A percentile compares a stretch with the other conserved stretches of the same genome.
These are phyloP conservation scores for Aspergillus sp. DNA, from an alignment of 2,329 filamentous ascomycete species.

Conservation along the genomic window DNA sequence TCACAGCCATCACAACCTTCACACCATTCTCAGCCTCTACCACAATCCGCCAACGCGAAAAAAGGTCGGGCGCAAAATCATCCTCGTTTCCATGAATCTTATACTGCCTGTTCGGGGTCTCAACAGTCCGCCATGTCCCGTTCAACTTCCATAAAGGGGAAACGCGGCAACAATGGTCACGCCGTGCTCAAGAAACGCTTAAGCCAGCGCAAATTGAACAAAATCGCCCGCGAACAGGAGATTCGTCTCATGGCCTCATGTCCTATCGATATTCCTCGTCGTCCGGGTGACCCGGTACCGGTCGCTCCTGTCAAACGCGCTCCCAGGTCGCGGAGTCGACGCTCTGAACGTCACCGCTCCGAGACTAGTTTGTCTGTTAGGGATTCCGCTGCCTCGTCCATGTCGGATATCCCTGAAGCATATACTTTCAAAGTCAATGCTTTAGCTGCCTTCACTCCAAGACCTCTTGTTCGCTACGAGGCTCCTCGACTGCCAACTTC, in stretches of 20 bases:
- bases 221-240: constrained; percentile 75
- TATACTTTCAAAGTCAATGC: constrained; percentile 73
- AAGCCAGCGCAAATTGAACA: constrained; percentile 68
- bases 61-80: constrained; percentile 5
- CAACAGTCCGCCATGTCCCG: constrained; percentile 38
- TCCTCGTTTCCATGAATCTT: constrained; percentile 16
- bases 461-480: constrained; percentile 72
- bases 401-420: constrained; percentile 68
- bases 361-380: constrained; percentile 68
- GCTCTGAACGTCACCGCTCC: constrained; percentile 58
- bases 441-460: constrained; percentile 73
- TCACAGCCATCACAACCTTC: background rate
- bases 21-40: constrained; percentile 3
- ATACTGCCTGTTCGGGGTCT: constrained; percentile 29
- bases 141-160: constrained; percentile 47
- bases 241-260: constrained; percentile 75
- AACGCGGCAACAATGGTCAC: constrained; percentile 50
- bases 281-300: constrained; percentile 35
- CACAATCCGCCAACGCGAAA: constrained; percentile 5
- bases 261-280: constrained; percentile 54
- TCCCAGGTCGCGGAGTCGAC: constrained; percentile 36
- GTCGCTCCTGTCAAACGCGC: constrained; percentile 50
- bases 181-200: constrained; percentile 60
- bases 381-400: constrained; percentile 67
- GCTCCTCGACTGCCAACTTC: constrained; percentile 52